A percentile compares a stretch with the other conserved stretches of the same genome.
Conservation (phyloP, 2,329 filamentous ascomycete species). For the Paraphoma chrysanthemicola region DNA sequence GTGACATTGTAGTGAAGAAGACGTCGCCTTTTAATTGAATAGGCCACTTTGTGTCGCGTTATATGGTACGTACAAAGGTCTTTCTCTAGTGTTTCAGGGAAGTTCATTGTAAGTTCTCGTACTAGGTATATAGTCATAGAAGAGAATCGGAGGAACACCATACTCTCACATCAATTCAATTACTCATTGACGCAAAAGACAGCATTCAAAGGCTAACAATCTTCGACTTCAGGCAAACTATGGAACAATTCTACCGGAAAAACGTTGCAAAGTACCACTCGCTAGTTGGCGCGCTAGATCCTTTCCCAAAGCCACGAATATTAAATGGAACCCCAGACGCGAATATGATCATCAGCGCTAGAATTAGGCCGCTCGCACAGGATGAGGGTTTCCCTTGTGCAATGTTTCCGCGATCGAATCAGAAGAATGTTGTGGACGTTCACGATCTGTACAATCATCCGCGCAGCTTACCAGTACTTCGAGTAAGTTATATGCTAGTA, state of each 20-base stretch:
- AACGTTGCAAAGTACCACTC: slow-evolving; percentile 19
- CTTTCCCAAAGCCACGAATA: slow-evolving; percentile 20
- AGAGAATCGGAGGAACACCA: no score
- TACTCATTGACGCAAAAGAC: no score
- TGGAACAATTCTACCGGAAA: slow-evolving; percentile 25
- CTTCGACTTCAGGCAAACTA: neutral
- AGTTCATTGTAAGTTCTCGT: no score
- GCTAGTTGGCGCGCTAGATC: slow-evolving; percentile 16
- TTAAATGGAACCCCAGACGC: slow-evolving; percentile 13
- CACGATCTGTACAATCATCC: slow-evolving; percentile 28
- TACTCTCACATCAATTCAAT: no score
- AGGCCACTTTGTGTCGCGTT: no score
- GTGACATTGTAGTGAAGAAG: no score
- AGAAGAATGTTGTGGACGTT: slow-evolving; percentile 24
- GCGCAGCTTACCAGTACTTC: slow-evolving; percentile 16
- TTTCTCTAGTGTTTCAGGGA: no score
- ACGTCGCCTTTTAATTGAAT: no score
- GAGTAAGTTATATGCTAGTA: slow-evolving; percentile 12
- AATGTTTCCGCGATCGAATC: slow-evolving; percentile 15
- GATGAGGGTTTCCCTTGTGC: slow-evolving; percentile 22
- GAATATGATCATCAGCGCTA: slow-evolving; percentile 21
- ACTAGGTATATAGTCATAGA: no score
- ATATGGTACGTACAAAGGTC: no score
- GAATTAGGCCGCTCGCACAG: slow-evolving; percentile 17
- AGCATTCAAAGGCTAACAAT: no score